phyloP scores from a whole-genome alignment of 192 early-diverging fungal genomes.

The Coemansia sp. region DNA sequence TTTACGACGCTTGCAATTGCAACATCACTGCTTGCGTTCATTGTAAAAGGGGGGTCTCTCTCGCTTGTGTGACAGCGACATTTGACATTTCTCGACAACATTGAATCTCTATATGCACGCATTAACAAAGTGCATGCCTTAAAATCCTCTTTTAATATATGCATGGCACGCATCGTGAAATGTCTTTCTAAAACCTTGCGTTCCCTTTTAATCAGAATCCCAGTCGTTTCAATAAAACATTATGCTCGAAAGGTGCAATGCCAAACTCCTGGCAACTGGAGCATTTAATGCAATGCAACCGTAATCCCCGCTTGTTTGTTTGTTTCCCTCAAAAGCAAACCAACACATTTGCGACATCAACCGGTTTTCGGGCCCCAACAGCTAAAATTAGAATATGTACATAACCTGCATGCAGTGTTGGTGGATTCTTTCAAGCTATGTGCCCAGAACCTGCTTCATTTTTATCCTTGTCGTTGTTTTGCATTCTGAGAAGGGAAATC shows the following conservation, averaged over 20 bases:
- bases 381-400: no score
- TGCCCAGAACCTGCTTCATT: no score
- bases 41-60: no score
- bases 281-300: neutral
- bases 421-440: no score
- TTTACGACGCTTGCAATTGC: no score
- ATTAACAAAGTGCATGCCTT: no score
- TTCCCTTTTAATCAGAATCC: neutral
- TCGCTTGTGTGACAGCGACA: neutral
- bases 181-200: conserved; percentile 5
- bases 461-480: neutral
- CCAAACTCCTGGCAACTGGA: neutral
- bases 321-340: conserved; percentile 7
- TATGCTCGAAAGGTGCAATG: no score
- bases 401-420: no score
- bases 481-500: neutral
- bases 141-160: neutral
- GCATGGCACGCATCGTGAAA: neutral
- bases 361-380: neutral
- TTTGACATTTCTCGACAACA: neutral
- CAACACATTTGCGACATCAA: no score
- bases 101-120: no score
- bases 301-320: neutral
- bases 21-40: no score
- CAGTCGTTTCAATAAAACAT: neutral